phyloP scores from a whole-genome alignment of 129 eudicot genomes.

The Saposhnikovia divaricata region DNA sequence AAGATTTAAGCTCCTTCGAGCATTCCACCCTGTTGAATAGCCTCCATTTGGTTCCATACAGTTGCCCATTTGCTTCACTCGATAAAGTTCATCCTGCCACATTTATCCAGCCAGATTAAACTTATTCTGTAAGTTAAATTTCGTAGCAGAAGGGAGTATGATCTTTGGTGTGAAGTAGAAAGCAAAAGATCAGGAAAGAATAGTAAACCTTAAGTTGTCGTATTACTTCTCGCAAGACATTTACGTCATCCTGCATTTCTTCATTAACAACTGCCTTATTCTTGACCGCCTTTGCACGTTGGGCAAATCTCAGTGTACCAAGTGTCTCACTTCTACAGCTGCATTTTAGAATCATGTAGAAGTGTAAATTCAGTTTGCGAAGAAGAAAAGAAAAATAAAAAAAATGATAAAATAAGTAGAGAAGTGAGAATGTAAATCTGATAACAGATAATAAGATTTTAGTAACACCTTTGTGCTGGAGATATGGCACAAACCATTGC shows the following conservation, averaged over 20 bases:
- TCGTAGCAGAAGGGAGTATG: background rate
- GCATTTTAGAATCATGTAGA: conserved; percentile 18
- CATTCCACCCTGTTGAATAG: conserved; percentile 77
- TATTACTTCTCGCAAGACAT: conserved; percentile 76
- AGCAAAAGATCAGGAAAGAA: background rate
- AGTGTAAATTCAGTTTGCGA: background rate
- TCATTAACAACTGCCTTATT: conserved; percentile 91
- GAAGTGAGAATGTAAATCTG: background rate
- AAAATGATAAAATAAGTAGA: background rate
- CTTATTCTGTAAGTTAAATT: background rate
- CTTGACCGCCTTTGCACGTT: conserved; percentile 95
- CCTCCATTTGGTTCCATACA: conserved; percentile 45
- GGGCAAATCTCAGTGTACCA: conserved; percentile 92
- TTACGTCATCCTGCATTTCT: conserved; percentile 86
- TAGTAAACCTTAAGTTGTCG: conserved; percentile 58
- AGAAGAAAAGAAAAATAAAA: background rate
- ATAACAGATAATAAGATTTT: background rate
- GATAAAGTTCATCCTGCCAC: conserved; percentile 65
- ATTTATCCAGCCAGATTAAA: conserved; percentile 2
- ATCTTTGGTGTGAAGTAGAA: background rate
- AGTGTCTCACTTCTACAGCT: conserved; percentile 93
- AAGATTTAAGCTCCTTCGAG: conserved; percentile 86
- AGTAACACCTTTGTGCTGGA: conserved; percentile 67
- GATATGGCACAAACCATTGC: conserved; percentile 98
- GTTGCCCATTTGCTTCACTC: conserved; percentile 66